A percentile compares a stretch with the other conserved stretches of the same genome.
Evolutionary conservation across 192 early-diverging fungal genomes (phyloP).

Genomic region (Coemansia sp.): DNA sequence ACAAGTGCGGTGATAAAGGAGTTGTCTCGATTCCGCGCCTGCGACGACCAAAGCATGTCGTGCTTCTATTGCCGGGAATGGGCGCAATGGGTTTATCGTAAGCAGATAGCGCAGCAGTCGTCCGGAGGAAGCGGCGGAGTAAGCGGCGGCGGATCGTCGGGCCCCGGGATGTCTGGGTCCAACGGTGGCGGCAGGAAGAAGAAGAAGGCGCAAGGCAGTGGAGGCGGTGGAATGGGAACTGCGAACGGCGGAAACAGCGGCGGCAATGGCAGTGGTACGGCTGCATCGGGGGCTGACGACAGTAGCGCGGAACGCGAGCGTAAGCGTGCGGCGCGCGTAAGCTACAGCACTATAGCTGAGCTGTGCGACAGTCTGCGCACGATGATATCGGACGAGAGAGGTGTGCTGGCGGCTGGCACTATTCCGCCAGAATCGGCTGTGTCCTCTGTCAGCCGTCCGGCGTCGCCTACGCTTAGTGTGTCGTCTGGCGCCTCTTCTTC

Average conservation of each 20-base stretch:
- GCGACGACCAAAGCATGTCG: constrained; percentile 65
- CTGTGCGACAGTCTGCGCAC: constrained; percentile 43
- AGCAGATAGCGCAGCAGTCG: constrained; percentile 51
- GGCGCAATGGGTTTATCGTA: constrained; percentile 76
- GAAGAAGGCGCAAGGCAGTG: constrained; percentile 17
- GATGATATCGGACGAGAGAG: constrained; percentile 32
- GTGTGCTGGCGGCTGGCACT: constrained; percentile 13
- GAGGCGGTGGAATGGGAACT: neutral
- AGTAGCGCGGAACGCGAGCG: constrained; percentile 36
- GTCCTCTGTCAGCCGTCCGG: constrained; percentile 19
- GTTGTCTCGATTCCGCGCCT: constrained; percentile 67
- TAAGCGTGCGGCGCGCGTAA: constrained; percentile 39
- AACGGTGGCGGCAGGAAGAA: constrained; percentile 35
- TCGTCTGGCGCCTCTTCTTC: constrained; percentile 22
- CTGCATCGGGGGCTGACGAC: constrained; percentile 7
- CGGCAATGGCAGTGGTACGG: neutral
- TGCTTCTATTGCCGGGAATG: constrained; percentile 82
- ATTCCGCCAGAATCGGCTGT: constrained; percentile 1
- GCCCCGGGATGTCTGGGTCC: neutral
- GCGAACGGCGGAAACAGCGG: neutral
- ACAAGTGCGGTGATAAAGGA: constrained; percentile 67
- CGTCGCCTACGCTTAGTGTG: constrained; percentile 31
- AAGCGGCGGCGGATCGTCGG: constrained; percentile 2
- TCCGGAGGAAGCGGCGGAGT: constrained; percentile 1
- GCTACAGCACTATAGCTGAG: constrained; percentile 37